Conservation (phyloP, 2,329 filamentous ascomycete species). For the Rugonectria rugulosa region DNA sequence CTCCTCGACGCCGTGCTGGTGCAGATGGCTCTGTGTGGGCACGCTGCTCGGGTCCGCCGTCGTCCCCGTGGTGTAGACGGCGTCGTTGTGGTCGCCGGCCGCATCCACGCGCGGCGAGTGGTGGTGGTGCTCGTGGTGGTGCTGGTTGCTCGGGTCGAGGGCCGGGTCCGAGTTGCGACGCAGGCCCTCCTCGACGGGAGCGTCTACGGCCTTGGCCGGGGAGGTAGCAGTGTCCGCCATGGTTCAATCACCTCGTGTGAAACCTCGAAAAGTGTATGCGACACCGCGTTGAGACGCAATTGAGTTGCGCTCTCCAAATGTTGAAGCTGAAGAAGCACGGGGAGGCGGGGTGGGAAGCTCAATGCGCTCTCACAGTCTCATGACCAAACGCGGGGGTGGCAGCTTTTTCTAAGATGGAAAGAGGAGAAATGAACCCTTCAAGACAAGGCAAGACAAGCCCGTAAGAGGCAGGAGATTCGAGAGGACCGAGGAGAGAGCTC, state of each 20-base stretch:
- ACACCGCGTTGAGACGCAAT: slow-evolving; percentile 10
- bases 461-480: background rate
- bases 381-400: background rate
- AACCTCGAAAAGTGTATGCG: background rate
- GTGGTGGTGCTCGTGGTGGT: slow-evolving; percentile 52
- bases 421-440: background rate
- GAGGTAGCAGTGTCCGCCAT: slow-evolving; percentile 32
- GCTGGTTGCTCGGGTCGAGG: slow-evolving; percentile 50
- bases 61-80: slow-evolving; percentile 55
- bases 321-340: background rate
- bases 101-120: slow-evolving; percentile 48
- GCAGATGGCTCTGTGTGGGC: slow-evolving; percentile 43
- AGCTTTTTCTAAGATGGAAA: background rate
- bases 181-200: slow-evolving; percentile 2
- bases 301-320: background rate
- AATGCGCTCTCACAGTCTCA: background rate
- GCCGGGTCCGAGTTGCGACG: slow-evolving; percentile 36
- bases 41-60: slow-evolving; percentile 46
- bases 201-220: background rate
- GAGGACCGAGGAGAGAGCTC: background rate
- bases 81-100: slow-evolving; percentile 48
- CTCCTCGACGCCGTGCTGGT: slow-evolving; percentile 33
- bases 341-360: background rate
- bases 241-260: background rate
- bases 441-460: background rate